Evolutionary conservation across 2,329 filamentous ascomycete genomes (phyloP).

Genomic region (Diaporthe citriasiana): DNA sequence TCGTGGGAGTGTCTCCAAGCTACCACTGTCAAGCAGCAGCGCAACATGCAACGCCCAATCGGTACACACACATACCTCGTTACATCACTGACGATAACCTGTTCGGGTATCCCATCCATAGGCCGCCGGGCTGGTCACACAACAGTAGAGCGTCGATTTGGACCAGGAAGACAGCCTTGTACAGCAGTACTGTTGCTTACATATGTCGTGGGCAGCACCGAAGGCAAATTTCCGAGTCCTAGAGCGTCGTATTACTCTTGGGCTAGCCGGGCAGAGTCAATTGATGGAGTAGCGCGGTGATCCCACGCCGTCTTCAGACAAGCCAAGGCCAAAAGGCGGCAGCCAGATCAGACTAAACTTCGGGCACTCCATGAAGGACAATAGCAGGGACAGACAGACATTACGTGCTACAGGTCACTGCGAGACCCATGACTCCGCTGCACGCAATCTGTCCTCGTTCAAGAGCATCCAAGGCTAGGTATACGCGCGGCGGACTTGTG

Average conservation of each 20-base stretch:
- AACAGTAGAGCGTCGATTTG: not conserved
- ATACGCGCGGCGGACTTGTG: not conserved
- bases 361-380: not conserved
- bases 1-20: not conserved
- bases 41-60: slow-evolving; percentile 25
- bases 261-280: not conserved
- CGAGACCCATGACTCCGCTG: not conserved
- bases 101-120: slow-evolving; percentile 13
- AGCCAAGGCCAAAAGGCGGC: not conserved
- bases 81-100: slow-evolving; percentile 4
- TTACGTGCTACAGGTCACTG: not conserved
- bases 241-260: slow-evolving; percentile 14
- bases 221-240: slow-evolving; percentile 21
- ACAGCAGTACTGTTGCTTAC: slow-evolving; percentile 21
- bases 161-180: not conserved
- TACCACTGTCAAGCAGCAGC: slow-evolving; percentile 20
- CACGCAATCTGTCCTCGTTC: not conserved
- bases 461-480: not conserved
- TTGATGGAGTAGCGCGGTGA: not conserved
- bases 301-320: not conserved
- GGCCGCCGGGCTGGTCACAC: not conserved
- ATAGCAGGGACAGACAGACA: not conserved
- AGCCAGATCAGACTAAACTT: not conserved
- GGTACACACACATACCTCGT: not conserved
- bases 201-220: slow-evolving; percentile 33